Conservation (phyloP, 371 early-diverging fungal genomes). For the Mortierella sp. region DNA sequence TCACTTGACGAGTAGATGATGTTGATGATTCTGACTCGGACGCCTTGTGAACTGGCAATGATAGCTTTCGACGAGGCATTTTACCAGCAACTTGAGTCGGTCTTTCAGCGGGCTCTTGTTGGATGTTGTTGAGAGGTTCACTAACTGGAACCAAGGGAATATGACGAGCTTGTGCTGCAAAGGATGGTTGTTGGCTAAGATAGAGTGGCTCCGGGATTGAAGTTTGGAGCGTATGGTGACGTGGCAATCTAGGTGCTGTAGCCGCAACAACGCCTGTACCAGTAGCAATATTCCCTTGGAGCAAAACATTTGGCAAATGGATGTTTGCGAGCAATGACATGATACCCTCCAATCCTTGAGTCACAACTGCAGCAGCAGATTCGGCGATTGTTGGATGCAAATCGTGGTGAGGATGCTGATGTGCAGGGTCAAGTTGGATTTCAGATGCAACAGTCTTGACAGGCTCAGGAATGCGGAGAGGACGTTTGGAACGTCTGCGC, state of each 20-base stretch:
- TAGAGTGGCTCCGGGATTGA: not conserved
- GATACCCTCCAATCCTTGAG: slow-evolving; percentile 7
- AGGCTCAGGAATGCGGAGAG: not conserved
- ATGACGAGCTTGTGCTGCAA: not conserved
- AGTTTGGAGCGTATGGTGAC: not conserved
- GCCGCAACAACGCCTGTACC: not conserved
- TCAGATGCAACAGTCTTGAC: not conserved
- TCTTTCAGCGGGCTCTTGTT: not conserved
- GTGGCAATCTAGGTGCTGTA: not conserved
- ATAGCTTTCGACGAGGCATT: not conserved
- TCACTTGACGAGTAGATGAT: not conserved
- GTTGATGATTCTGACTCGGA: not conserved
- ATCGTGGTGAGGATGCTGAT: slow-evolving; percentile 32
- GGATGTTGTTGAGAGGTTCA: not conserved
- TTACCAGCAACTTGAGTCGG: not conserved
- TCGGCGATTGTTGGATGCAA: slow-evolving; percentile 28
- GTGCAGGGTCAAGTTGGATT: slow-evolving; percentile 25
- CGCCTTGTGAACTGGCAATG: not conserved
- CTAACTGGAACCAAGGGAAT: too few species aligned
- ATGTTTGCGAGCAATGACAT: slow-evolving; percentile 2
- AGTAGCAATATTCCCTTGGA: not conserved
- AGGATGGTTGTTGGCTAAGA: not conserved
- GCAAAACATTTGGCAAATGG: not conserved
- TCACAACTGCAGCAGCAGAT: slow-evolving; percentile 18
- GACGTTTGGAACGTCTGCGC: not conserved